Conservation (phyloP, 805 yeast species). For the Nakazawaea ambrosiae region DNA sequence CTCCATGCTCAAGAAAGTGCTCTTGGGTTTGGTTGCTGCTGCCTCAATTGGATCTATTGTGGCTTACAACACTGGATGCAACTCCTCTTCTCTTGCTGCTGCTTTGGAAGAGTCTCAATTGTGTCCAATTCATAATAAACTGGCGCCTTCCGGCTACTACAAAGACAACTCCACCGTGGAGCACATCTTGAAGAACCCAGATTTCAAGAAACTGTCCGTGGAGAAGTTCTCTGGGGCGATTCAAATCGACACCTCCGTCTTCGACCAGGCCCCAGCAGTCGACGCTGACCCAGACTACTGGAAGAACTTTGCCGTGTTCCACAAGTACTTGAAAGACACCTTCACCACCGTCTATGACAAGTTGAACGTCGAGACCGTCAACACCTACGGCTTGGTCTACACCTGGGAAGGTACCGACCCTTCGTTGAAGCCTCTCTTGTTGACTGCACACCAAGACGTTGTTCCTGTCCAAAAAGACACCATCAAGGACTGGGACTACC, state of each 20-base stretch:
- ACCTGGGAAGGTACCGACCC: conserved; percentile 53
- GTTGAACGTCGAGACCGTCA: conserved; percentile 46
- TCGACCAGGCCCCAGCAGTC: conserved; percentile 38
- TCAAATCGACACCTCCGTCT: conserved; percentile 53
- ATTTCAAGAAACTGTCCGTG: conserved; percentile 30
- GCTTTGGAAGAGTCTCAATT: too few species aligned
- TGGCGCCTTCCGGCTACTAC: conserved; percentile 1
- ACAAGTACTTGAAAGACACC: conserved; percentile 40
- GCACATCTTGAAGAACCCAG: conserved; percentile 19
- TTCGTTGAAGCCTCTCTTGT: conserved; percentile 52
- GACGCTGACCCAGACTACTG: conserved; percentile 45
- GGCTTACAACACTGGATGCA: too few species aligned
- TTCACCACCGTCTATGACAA: conserved; percentile 47
- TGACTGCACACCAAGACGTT: conserved; percentile 76
- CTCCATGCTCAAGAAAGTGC: too few species aligned
- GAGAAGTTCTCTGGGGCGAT: conserved; percentile 46
- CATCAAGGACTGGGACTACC: conserved; percentile 50
- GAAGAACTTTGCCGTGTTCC: conserved; percentile 40
- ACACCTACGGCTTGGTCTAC: conserved; percentile 55
- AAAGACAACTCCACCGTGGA: conserved; percentile 6
- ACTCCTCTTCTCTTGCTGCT: neutral
- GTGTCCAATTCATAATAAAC: conserved; percentile 7
- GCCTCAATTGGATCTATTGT: too few species aligned
- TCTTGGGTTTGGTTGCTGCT: too few species aligned
- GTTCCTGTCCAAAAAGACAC: conserved; percentile 67